These are phyloP conservation scores for Lactifluus rugatus DNA, from an alignment of 768 basidiomycete genomes.

Conservation along the genomic window DNA sequence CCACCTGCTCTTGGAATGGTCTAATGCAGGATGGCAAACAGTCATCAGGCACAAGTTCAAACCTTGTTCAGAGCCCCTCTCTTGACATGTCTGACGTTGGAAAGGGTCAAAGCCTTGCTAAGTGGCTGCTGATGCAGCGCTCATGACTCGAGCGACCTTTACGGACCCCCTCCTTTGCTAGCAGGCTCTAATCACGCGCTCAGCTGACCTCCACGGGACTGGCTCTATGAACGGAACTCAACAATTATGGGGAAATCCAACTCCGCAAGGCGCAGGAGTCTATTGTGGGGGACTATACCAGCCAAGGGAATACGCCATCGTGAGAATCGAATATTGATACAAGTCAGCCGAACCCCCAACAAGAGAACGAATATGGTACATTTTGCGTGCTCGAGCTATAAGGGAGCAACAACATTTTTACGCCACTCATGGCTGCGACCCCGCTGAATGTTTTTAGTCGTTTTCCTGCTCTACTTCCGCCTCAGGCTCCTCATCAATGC, in stretches of 20 bases:
- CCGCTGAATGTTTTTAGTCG: neutral
- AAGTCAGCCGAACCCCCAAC: constrained; percentile 1
- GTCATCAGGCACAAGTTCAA: neutral
- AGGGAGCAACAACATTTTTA: neutral
- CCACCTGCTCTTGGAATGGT: no score
- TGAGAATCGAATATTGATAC: constrained; percentile 14
- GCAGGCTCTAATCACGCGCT: neutral
- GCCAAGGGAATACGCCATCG: constrained; percentile 3
- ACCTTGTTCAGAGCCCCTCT: neutral
- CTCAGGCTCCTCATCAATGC: constrained; percentile 60
- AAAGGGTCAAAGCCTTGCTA: neutral
- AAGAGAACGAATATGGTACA: constrained; percentile 14
- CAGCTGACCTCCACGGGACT: neutral
- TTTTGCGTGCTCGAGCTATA: constrained; percentile 8
- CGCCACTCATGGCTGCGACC: neutral
- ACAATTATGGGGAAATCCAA: neutral
- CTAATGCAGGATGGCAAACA: no score
- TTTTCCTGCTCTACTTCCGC: constrained; percentile 49
- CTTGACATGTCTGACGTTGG: neutral
- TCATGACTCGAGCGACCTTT: neutral
- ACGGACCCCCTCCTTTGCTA: neutral
- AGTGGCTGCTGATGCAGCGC: no score
- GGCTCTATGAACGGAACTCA: neutral
- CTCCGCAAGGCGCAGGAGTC: neutral
- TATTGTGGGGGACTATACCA: constrained; percentile 3